phyloP scores from a whole-genome alignment of 345 rosid genomes.

The Odontarrhena argentea region DNA sequence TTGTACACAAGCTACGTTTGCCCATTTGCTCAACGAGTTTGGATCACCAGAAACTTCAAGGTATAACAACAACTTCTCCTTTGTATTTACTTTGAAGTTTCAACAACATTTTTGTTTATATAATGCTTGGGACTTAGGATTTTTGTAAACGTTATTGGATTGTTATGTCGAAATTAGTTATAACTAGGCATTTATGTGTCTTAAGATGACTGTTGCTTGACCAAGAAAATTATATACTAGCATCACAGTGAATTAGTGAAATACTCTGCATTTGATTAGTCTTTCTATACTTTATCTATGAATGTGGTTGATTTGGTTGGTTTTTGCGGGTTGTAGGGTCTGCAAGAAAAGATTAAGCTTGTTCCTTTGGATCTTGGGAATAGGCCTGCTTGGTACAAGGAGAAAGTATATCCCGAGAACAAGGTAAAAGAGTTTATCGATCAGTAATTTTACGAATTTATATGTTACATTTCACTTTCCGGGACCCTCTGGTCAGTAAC shows the following conservation, averaged over 20 bases:
- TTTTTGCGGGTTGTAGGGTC: conserved; percentile 48
- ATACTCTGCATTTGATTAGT: no score
- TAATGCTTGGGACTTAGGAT: background rate
- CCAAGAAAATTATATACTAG: background rate
- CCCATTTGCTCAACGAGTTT: conserved; percentile 87
- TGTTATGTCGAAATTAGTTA: background rate
- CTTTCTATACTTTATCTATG: no score
- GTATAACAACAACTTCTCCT: conserved; percentile 38
- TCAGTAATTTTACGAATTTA: background rate
- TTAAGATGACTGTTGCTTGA: background rate
- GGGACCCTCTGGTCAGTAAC: background rate
- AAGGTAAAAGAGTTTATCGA: conserved; percentile 52
- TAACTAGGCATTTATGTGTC: background rate
- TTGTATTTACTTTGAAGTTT: background rate
- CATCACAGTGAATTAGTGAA: conserved; percentile 2
- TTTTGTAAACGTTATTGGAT: background rate
- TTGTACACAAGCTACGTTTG: conserved; percentile 63
- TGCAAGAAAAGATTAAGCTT: conserved; percentile 76
- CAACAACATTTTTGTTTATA: background rate
- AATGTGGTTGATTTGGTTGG: background rate
- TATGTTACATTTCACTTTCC: conserved; percentile 1
- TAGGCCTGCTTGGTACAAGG: conserved; percentile 89
- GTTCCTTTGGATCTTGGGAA: conserved; percentile 74
- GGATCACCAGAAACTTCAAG: conserved; percentile 94
- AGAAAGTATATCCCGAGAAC: conserved; percentile 74